These are phyloP conservation scores for Vaccinium darrowii DNA, from an alignment of 148 eudicot species.

Conservation along the genomic window DNA sequence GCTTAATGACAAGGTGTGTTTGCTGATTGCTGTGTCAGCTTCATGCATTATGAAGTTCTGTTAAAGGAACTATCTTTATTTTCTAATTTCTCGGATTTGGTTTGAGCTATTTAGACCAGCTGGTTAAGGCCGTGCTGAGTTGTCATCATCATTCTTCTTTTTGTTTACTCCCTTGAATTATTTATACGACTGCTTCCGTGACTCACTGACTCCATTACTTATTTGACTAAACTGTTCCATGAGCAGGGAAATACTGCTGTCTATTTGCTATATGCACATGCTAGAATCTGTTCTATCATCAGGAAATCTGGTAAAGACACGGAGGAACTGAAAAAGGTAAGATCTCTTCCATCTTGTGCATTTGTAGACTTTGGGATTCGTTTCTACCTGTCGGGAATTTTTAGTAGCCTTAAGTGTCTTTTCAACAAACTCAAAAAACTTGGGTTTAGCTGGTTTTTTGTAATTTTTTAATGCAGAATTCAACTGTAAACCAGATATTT, in stretches of 20 bases:
- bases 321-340: conserved; percentile 73
- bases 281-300: conserved; percentile 93
- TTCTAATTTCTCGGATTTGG: not conserved
- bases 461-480: not conserved
- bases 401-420: too few species aligned
- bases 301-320: conserved; percentile 88
- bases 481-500: not conserved
- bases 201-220: conserved; percentile 8
- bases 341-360: conserved; percentile 16
- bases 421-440: not conserved
- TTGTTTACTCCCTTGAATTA: not conserved
- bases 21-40: conserved; percentile 11
- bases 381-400: not conserved
- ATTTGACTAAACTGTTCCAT: conserved; percentile 1
- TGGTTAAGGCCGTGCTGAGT: not conserved
- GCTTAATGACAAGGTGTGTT: conserved; percentile 83
- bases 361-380: not conserved
- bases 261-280: conserved; percentile 92
- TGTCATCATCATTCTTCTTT: not conserved
- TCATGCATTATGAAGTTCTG: not conserved
- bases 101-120: not conserved
- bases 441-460: conserved; percentile 7
- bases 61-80: not conserved
- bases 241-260: conserved; percentile 96
- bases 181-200: not conserved